Evolutionary conservation across 2,329 filamentous ascomycete species (phyloP).

Genomic region (Trichoderma sp.): DNA sequence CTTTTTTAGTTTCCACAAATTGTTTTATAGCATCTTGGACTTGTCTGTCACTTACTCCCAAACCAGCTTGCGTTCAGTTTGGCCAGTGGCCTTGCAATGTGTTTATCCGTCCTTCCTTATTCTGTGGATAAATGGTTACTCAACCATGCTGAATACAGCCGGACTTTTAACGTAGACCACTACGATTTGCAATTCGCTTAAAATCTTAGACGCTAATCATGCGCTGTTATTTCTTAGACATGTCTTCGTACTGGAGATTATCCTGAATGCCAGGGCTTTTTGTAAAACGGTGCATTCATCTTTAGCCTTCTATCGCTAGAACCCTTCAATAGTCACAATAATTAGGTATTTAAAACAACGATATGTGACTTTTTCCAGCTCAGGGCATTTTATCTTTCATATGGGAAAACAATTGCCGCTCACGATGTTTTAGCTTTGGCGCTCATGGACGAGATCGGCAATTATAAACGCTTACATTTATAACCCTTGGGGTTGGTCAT

Average conservation of each 20-base stretch:
- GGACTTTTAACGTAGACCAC: background rate
- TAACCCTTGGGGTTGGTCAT: background rate
- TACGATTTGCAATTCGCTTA: background rate
- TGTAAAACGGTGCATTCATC: background rate
- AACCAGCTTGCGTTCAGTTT: background rate
- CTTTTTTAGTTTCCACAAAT: background rate
- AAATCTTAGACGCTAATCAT: background rate
- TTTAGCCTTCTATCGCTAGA: background rate
- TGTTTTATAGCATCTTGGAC: background rate
- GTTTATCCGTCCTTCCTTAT: background rate
- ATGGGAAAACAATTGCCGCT: background rate
- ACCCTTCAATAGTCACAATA: background rate
- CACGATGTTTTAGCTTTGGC: background rate
- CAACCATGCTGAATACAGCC: background rate
- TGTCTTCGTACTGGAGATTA: background rate
- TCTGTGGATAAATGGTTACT: background rate
- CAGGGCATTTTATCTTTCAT: background rate
- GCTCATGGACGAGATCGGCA: background rate
- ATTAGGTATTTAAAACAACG: background rate
- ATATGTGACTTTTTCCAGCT: background rate
- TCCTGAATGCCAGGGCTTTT: background rate
- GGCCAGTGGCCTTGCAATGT: background rate
- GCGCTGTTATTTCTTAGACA: too few relatives aligned
- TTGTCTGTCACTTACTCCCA: background rate
- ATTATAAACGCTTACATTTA: background rate